Base-by-base conservation (phyloP, 768 basidiomycete species). In the Rhodotorula babjevae region DNA sequence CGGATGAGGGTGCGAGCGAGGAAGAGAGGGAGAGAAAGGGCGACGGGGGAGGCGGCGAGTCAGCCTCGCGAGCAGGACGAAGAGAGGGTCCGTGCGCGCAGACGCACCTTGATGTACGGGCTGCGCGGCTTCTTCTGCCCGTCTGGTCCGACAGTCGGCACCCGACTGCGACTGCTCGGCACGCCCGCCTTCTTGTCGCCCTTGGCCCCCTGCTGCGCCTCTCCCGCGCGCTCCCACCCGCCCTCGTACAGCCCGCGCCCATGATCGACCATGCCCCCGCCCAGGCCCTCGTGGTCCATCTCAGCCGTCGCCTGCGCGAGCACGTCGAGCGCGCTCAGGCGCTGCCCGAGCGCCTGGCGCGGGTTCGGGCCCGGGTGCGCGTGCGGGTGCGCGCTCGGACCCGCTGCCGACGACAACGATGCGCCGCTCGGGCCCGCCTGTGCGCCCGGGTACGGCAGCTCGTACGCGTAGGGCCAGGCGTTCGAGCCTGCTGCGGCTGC, bases 51-150 rank as follows among this genome's bases (percentile, higher is more conserved):
- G 36, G n/a, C n/a, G 36, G 36, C 36, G 36, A 36, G 31, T 23
- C 44, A 63, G 47, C 14, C 23, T 16, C 10, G 23, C 19, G 33
- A 52, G 23, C 7, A 15, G 56, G 46, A 14, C 18, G 29, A 14
- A 11, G 53, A 14, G 18, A 47, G 3, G 33, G 10, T 25, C 2
- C 21, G 18, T 46, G 9, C 56, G n/a, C n/a, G n/a, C n/a, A n/a
- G n/a, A n/a, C n/a, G 44, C 15, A 65, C 63, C 64, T 71, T 64
- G 69, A 71, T 71, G 59, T 65, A 65, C 23, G 69, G 63, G 33
- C 59, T 61, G 21, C 63, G 31, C 3, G 63, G 52, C 49, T 71
- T 65, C 68, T 63, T 69, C 29, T 56, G 33, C 21, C 59, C 66
- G 27, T 67, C 57, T 1, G 29, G 53, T 19, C 53, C 52, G 19